Conservation (phyloP, 1,284 basidiomycete genomes). For the Pholiota adiposa region DNA sequence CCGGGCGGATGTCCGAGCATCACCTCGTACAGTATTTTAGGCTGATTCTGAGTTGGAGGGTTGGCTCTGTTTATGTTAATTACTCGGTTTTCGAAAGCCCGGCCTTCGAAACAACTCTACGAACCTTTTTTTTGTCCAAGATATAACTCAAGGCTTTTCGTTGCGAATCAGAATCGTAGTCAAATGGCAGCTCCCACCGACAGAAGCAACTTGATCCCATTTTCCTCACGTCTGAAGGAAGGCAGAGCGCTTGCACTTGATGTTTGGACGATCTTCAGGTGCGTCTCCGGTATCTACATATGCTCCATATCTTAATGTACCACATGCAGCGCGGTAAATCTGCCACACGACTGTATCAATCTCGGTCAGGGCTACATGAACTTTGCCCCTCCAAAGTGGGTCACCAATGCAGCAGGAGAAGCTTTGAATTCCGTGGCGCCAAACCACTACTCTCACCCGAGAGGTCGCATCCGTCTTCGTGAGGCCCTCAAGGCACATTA, state of each 20-base stretch:
- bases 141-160: conserved; percentile 10
- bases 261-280: conserved; percentile 96
- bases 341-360: conserved; percentile 88
- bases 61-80: conserved; percentile 16
- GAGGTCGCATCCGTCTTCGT: conserved; percentile 83
- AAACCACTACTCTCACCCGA: conserved; percentile 93
- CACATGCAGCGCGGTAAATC: conserved; percentile 73
- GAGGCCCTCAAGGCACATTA: conserved; percentile 86
- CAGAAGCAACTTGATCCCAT: conserved; percentile 57
- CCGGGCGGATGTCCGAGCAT: conserved; percentile 3
- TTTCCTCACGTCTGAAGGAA: conserved; percentile 70
- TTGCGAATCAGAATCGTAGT: conserved; percentile 14
- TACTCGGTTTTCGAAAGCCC: conserved; percentile 10
- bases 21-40: not conserved
- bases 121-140: conserved; percentile 9
- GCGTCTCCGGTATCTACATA: conserved; percentile 31
- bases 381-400: conserved; percentile 84
- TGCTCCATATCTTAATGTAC: conserved; percentile 17
- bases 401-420: conserved; percentile 75
- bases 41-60: not conserved
- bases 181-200: conserved; percentile 30
- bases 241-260: conserved; percentile 81
- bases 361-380: conserved; percentile 97
- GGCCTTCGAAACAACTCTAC: conserved; percentile 5
- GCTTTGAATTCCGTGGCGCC: conserved; percentile 71